A percentile compares a stretch with the other conserved stretches of the same genome.
These are phyloP conservation scores for Ceratobasidium papillatum DNA, from an alignment of 1,284 basidiomycete genomes.

Conservation along the genomic window DNA sequence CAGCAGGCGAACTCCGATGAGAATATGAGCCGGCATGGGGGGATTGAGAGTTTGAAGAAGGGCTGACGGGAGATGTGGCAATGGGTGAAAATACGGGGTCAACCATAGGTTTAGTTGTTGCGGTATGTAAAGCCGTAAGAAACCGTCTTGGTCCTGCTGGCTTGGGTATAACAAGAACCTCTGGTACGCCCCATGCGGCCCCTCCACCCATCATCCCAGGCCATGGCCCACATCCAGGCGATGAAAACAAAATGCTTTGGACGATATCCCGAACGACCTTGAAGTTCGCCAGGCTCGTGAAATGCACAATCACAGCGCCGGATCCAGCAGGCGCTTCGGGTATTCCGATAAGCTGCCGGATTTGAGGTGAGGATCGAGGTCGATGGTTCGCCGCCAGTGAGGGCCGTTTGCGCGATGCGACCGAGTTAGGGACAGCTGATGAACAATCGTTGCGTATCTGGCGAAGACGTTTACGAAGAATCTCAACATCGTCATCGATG, in stretches of 20 bases:
- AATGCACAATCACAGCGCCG: constrained; percentile 78
- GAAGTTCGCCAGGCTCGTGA: constrained; percentile 89
- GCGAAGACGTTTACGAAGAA: constrained; percentile 74
- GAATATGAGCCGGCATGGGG: not conserved
- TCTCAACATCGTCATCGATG: constrained; percentile 86
- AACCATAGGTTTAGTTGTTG: constrained; percentile 81
- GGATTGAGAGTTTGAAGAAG: constrained; percentile 48
- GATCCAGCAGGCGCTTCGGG: constrained; percentile 48
- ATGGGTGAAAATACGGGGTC: constrained; percentile 92
- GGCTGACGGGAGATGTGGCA: constrained; percentile 86
- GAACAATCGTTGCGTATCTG: constrained; percentile 56
- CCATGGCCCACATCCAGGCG: constrained; percentile 48
- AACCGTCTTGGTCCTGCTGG: constrained; percentile 92
- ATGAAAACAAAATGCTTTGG: constrained; percentile 67
- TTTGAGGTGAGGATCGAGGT: constrained; percentile 72
- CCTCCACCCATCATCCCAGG: not conserved
- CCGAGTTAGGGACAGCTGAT: constrained; percentile 53
- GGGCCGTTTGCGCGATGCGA: constrained; percentile 68
- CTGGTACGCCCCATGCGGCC: constrained; percentile 60
- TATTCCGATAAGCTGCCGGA: constrained; percentile 25
- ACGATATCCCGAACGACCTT: constrained; percentile 87
- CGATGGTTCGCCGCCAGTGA: constrained; percentile 72
- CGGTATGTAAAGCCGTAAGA: constrained; percentile 87
- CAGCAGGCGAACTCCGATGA: not conserved
- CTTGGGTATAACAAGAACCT: constrained; percentile 94